Conservation (phyloP, 1,139 yeast genomes). For the Taphrina flavorubra region DNA sequence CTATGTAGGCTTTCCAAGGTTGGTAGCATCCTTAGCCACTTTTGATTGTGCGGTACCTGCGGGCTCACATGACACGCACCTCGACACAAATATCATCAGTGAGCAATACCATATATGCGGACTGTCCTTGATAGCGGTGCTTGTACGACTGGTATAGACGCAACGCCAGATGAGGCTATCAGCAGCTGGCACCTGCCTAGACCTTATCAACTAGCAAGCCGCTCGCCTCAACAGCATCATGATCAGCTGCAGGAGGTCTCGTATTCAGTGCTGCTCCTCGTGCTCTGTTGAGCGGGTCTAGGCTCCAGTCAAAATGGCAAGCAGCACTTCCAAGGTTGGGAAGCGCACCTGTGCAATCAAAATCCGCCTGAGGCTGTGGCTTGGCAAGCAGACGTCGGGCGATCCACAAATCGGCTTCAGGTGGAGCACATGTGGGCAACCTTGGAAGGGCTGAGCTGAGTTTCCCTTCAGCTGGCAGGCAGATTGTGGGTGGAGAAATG, state of each 20-base stretch:
- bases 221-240: too few species aligned
- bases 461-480: background rate
- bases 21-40: background rate
- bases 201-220: too few species aligned
- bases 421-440: constrained; percentile 9
- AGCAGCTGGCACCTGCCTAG: too few species aligned
- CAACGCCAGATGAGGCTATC: too few species aligned
- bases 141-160: too few species aligned
- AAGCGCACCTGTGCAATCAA: too few species aligned
- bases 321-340: background rate
- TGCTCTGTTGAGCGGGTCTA: too few species aligned
- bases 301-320: too few species aligned
- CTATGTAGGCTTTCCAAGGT: background rate
- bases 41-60: background rate
- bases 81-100: too few species aligned
- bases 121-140: too few species aligned
- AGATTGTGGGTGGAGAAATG: constrained; percentile 14
- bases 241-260: background rate
- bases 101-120: too few species aligned
- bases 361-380: constrained; percentile 1
- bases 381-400: constrained; percentile 1
- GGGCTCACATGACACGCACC: too few species aligned
- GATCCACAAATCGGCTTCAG: constrained; percentile 8
- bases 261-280: background rate
- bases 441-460: constrained; percentile 1